A percentile compares a stretch with the other conserved stretches of the same genome.
phyloP scores from a whole-genome alignment of 2,329 filamentous ascomycete species.

The Cadophora luteo-olivacea region DNA sequence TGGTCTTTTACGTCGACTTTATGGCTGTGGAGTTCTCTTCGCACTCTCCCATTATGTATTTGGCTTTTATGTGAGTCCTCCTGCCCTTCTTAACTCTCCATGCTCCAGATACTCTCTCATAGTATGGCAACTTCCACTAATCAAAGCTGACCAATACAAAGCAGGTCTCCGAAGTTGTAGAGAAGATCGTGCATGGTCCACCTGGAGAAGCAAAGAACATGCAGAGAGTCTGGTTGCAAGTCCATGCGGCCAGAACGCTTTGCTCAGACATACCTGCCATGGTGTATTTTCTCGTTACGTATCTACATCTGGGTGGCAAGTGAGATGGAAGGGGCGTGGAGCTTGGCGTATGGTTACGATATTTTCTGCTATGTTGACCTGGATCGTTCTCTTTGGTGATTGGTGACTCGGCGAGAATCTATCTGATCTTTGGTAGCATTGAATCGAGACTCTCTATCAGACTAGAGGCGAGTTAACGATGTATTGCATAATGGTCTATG shows the following conservation, averaged over 20 bases:
- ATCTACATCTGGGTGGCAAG: conserved; percentile 4
- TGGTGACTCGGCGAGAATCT: not conserved
- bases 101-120: no score
- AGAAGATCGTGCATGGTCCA: conserved; percentile 23
- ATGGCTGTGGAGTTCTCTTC: conserved; percentile 29
- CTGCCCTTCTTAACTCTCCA: no score
- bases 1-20: conserved; percentile 20
- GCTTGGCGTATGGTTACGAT: not conserved
- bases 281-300: conserved; percentile 29
- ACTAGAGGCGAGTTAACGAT: not conserved
- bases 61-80: conserved; percentile 18
- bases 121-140: no score
- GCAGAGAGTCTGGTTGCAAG: conserved; percentile 25
- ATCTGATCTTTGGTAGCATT: no score
- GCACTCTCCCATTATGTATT: conserved; percentile 27
- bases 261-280: conserved; percentile 30
- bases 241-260: conserved; percentile 27
- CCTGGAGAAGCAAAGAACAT: conserved; percentile 22
- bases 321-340: not conserved
- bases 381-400: not conserved
- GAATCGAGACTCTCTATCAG: no score
- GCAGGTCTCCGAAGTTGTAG: conserved; percentile 22
- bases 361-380: not conserved
- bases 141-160: not conserved
- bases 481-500: not conserved